These are phyloP conservation scores for Coemansia sp. DNA, from an alignment of 192 early-diverging fungal genomes.

Conservation along the genomic window DNA sequence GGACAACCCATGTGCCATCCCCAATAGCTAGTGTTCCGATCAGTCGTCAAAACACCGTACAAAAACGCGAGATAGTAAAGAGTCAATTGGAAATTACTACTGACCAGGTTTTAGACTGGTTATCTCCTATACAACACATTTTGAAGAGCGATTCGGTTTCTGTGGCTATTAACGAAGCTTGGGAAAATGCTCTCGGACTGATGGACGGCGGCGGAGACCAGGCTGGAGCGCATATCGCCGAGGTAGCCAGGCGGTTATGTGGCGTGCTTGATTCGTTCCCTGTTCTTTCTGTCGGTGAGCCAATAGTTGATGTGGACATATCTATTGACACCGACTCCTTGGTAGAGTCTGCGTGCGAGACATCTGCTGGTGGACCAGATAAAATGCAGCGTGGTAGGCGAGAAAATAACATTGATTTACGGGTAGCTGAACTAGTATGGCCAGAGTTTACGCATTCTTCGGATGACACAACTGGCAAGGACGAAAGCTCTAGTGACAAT, in stretches of 20 bases:
- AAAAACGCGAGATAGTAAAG: not conserved
- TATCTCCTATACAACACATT: not conserved
- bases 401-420: slow-evolving; percentile 6
- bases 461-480: not conserved
- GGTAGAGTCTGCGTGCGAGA: not conserved
- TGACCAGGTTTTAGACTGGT: slow-evolving; percentile 30
- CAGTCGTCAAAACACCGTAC: not conserved
- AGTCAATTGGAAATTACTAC: slow-evolving; percentile 7
- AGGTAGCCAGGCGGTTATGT: slow-evolving; percentile 35
- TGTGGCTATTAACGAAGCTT: slow-evolving; percentile 11
- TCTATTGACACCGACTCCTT: not conserved
- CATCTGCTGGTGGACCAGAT: not conserved
- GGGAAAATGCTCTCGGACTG: slow-evolving; percentile 32
- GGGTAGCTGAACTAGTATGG: slow-evolving; percentile 10
- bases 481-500: slow-evolving; percentile 1
- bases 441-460: not conserved
- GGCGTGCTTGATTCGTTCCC: slow-evolving; percentile 3
- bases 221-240: slow-evolving; percentile 24
- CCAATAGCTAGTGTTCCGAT: not conserved
- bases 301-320: too few species aligned
- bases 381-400: not conserved
- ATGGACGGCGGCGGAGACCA: slow-evolving; percentile 24
- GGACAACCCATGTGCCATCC: not conserved
- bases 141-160: not conserved
- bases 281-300: not conserved